Evolutionary conservation across 1,284 basidiomycete species (phyloP), one percentile per base, ranked within the genome.

Genomic region (Hemileia vastatrix): DNA sequence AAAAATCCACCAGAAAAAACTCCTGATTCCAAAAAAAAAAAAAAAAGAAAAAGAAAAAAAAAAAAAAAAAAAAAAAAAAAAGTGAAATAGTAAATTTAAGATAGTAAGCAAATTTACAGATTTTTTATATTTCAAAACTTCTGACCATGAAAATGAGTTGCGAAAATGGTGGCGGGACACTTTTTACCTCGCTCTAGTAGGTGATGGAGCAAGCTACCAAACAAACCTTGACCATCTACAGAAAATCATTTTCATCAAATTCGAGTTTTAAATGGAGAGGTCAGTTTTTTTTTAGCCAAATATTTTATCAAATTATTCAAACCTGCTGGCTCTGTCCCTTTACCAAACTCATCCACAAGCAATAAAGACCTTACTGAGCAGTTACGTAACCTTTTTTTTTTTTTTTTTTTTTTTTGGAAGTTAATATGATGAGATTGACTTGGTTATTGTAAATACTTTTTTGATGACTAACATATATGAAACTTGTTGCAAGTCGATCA

Each of bases 311-410:
- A 54, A 15, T 5, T 49, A n/a, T 15, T 18, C 53, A 9, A 40
- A 62, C 59, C 59, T 33, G 43, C 40, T 44, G 59, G 59, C 47
- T 62, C 59, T 11, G 59, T 62, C 13, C 59, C 59, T 32, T 62
- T 62, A 8, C 59, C 59, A 50, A 62, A 62, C 32, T 62, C 59
- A n/a, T 62, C 59, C 32, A 62, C 36, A 19, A 62, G 33, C n/a
- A 62, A 44, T 27, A 62, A 31, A 3, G 59, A 62, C 13, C 59
- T 53, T 18, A 8, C n/a, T 19, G 59, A 48, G 43, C 59, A 62
- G 44, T 62, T 62, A 1, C 59, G 40, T 44, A 62, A 50, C 59
- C 59, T 53, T 4, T 13, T 6, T 49, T 6, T 6, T 8, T 15
- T 8, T 6, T 49, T 49, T 49, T 6, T 53, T 47, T 2, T 45